Evolutionary conservation across 106 monocot genomes (phyloP).

Genomic region (Apostasia ramifera): DNA sequence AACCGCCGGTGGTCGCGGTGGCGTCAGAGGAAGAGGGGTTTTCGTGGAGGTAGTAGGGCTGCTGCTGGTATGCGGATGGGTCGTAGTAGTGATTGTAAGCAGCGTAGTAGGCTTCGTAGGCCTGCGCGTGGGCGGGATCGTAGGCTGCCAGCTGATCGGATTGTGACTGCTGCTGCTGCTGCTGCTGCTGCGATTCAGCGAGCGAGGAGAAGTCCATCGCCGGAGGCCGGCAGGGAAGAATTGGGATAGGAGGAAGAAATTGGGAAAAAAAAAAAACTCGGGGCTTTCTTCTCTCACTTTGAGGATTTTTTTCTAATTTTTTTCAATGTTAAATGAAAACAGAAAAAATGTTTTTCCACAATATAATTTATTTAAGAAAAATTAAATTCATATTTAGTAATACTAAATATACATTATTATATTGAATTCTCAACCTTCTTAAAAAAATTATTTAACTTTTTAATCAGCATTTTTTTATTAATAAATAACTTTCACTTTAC

Average conservation of each 20-base stretch:
- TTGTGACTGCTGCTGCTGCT: conserved; percentile 4
- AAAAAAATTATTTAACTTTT: too few species aligned
- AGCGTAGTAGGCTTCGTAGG: conserved; percentile 9
- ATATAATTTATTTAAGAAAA: too few species aligned
- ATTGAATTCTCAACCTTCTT: too few species aligned
- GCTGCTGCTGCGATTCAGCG: conserved; percentile 9
- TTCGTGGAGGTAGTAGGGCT: conserved; percentile 8
- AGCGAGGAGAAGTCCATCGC: conserved; percentile 14
- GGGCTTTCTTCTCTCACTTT: too few species aligned
- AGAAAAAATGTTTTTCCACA: too few species aligned
- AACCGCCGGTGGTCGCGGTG: neutral
- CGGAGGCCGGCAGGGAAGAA: conserved; percentile 1
- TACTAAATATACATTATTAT: too few species aligned
- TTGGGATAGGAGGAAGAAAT: neutral
- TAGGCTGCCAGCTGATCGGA: conserved; percentile 6
- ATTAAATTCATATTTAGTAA: too few species aligned
- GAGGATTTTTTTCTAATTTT: too few species aligned
- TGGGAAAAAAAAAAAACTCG: neutral
- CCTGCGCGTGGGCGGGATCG: conserved; percentile 17
- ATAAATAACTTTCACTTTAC: too few species aligned
- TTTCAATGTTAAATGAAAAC: too few species aligned
- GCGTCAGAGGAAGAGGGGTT: conserved; percentile 1
- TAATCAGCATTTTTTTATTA: too few species aligned
- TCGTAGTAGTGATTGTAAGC: conserved; percentile 3
- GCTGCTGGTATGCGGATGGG: conserved; percentile 3